Conservation (phyloP, 2,329 filamentous ascomycete species). For the Scedosporium apiospermum region DNA sequence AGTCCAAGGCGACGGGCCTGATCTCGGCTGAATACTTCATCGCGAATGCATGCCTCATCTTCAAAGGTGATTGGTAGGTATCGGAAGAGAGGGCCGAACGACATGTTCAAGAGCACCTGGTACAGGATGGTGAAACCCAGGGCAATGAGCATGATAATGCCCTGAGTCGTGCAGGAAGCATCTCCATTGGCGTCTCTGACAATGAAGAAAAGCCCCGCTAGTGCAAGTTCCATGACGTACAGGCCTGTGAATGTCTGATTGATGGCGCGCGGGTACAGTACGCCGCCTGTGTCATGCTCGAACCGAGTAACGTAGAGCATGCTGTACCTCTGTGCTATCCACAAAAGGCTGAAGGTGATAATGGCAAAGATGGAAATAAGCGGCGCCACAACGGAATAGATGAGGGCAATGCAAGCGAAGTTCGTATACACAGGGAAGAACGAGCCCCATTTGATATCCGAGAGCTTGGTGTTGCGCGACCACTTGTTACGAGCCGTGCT, state of each 20-base stretch:
- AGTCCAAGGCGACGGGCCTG: conserved; percentile 63
- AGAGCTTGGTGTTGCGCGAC: conserved; percentile 69
- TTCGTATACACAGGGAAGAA: conserved; percentile 97
- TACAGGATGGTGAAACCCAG: conserved; percentile 63
- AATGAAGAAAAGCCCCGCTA: conserved; percentile 85
- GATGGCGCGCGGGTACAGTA: conserved; percentile 84
- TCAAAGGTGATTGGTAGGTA: conserved; percentile 93
- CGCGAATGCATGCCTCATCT: conserved; percentile 85
- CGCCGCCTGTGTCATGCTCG: conserved; percentile 79
- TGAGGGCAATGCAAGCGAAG: conserved; percentile 81
- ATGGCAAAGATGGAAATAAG: conserved; percentile 89
- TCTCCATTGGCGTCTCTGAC: conserved; percentile 45
- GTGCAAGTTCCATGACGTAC: conserved; percentile 86
- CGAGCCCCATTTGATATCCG: conserved; percentile 75
- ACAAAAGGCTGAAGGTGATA: conserved; percentile 83
- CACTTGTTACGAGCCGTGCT: conserved; percentile 78
- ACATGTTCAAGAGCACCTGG: conserved; percentile 70
- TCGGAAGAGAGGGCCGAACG: conserved; percentile 76
- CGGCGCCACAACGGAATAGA: conserved; percentile 83
- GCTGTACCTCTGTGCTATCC: conserved; percentile 93
- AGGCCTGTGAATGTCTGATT: conserved; percentile 93
- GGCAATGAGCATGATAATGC: conserved; percentile 73
- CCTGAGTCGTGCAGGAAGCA: conserved; percentile 62
- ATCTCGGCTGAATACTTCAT: conserved; percentile 75
- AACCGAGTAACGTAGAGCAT: conserved; percentile 93